These are phyloP conservation scores for Comarum palustre DNA, from an alignment of 306 rosid species.

Conservation along the genomic window DNA sequence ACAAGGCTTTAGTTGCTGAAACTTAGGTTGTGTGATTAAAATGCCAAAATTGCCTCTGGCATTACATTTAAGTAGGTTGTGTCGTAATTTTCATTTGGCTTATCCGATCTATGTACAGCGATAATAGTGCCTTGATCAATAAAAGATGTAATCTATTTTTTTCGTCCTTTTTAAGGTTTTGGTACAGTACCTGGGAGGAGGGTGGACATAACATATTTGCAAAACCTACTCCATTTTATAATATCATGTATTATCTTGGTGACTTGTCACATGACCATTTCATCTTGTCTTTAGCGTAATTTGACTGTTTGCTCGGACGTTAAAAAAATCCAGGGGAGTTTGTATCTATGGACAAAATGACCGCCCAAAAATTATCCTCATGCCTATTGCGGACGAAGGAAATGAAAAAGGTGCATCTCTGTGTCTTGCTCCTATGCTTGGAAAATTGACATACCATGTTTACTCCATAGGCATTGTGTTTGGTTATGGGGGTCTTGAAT, in stretches of 20 bases:
- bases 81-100: slow-evolving; percentile 36
- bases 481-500: too few relatives aligned
- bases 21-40: slow-evolving; percentile 33
- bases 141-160: slow-evolving; percentile 30
- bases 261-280: not conserved
- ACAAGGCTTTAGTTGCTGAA: slow-evolving; percentile 52
- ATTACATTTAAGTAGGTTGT: slow-evolving; percentile 39
- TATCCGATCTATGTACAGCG: slow-evolving; percentile 59
- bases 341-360: not conserved
- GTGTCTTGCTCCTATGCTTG: not conserved
- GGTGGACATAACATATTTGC: slow-evolving; percentile 10
- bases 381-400: not conserved
- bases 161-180: slow-evolving; percentile 7
- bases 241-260: slow-evolving; percentile 2
- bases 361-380: not conserved
- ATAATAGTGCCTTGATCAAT: slow-evolving; percentile 49
- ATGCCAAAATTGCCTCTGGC: slow-evolving; percentile 38
- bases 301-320: not conserved
- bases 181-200: slow-evolving; percentile 13
- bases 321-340: not conserved
- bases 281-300: not conserved
- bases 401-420: not conserved
- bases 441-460: not conserved
- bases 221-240: not conserved
- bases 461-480: not conserved